Evolutionary conservation across 2,329 filamentous ascomycete genomes (phyloP).

Genomic region (Beauveria pseudobassiana): DNA sequence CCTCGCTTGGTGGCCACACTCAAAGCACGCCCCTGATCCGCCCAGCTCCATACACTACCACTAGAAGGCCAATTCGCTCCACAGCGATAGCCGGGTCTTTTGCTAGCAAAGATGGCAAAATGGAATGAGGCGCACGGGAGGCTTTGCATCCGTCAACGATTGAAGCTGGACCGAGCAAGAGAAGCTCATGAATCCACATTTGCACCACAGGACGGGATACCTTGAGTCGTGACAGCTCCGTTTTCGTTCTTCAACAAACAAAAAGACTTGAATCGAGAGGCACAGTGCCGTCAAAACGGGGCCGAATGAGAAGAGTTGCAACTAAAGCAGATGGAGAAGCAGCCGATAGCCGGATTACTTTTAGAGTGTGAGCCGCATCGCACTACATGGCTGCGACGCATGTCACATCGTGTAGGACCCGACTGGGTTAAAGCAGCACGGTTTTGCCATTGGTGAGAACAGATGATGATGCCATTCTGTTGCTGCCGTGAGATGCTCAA

Average conservation of each 20-base stretch:
- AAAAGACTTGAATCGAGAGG: neutral
- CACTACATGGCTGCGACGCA: constrained; percentile 3
- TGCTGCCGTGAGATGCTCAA: neutral
- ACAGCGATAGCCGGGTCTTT: constrained; percentile 7
- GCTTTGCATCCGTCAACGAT: neutral
- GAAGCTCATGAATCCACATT: neutral
- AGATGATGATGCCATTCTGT: neutral
- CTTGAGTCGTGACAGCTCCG: neutral
- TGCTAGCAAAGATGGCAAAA: neutral
- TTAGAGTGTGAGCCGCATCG: neutral
- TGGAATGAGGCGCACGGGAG: neutral
- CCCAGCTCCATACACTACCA: neutral
- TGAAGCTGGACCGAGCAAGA: neutral
- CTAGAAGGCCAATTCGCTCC: neutral
- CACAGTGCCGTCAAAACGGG: neutral
- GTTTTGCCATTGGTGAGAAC: neutral
- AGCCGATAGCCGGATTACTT: neutral
- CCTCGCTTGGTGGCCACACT: neutral
- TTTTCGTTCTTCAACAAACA: too few species aligned
- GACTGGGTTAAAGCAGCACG: neutral
- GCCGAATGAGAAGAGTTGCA: neutral
- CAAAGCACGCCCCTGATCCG: neutral
- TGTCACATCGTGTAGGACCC: neutral
- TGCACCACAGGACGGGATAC: neutral
- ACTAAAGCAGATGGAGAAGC: neutral